phyloP scores from a whole-genome alignment of 148 eudicot species.

The Suaeda aralocaspica region DNA sequence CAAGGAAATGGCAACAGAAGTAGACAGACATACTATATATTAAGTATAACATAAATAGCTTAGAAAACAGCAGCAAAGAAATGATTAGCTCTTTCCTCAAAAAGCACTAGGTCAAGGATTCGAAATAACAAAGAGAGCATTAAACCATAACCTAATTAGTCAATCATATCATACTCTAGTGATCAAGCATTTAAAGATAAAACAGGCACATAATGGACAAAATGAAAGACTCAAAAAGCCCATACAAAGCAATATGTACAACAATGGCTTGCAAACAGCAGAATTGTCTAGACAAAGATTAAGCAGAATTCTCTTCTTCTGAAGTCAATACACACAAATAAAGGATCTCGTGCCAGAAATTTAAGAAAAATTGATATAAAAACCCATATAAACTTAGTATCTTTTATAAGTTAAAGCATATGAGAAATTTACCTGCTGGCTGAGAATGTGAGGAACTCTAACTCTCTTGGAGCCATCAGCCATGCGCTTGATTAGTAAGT shows the following conservation, averaged over 20 bases:
- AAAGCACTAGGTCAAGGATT: too few relatives aligned
- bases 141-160: too few relatives aligned
- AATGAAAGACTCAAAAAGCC: too few relatives aligned
- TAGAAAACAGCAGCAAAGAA: too few relatives aligned
- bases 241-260: too few relatives aligned
- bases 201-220: too few relatives aligned
- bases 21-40: background rate
- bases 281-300: background rate
- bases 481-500: constrained; percentile 51
- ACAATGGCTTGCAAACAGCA: background rate
- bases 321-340: background rate
- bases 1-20: background rate
- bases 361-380: background rate
- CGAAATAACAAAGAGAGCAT: too few relatives aligned
- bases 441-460: constrained; percentile 52
- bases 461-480: constrained; percentile 91
- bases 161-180: too few relatives aligned
- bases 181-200: too few relatives aligned
- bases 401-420: background rate
- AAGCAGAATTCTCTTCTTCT: background rate
- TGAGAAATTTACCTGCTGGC: constrained; percentile 46
- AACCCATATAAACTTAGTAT: background rate
- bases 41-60: too few relatives aligned
- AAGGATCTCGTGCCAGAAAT: background rate
- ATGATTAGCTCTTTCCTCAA: too few relatives aligned